A percentile compares a stretch with the other conserved stretches of the same genome.
These are phyloP conservation scores for Capsella bursapastoris DNA, from an alignment of 345 rosid genomes.

Conservation along the genomic window DNA sequence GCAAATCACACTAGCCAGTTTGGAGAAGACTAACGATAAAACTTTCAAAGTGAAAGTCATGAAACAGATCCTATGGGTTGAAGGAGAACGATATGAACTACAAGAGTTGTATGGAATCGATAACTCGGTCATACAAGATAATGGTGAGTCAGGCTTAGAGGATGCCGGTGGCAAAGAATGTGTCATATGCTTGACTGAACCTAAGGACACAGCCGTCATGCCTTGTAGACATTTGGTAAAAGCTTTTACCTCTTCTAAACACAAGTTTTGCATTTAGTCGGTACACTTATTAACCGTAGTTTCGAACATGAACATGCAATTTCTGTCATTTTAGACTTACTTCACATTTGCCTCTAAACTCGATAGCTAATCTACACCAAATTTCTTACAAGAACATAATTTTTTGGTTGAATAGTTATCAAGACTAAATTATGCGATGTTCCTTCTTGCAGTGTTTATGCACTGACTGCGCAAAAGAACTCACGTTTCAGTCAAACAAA, in stretches of 20 bases:
- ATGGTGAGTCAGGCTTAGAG: conserved; percentile 53
- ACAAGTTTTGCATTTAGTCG: not conserved
- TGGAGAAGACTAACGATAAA: conserved; percentile 58
- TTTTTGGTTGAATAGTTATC: conserved; percentile 11
- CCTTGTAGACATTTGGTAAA: conserved; percentile 96
- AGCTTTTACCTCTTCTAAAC: not conserved
- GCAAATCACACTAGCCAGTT: conserved; percentile 81
- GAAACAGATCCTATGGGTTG: conserved; percentile 83
- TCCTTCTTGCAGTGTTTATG: conserved; percentile 73
- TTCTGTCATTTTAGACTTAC: not conserved
- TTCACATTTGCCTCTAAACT: not conserved
- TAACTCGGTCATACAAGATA: conserved; percentile 48
- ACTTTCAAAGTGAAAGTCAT: conserved; percentile 71
- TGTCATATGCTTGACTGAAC: conserved; percentile 93
- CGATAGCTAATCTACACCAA: not conserved
- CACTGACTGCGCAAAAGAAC: conserved; percentile 75
- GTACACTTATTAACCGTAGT: not conserved
- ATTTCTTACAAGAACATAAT: conserved; percentile 4
- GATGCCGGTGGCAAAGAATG: conserved; percentile 80
- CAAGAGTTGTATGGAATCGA: conserved; percentile 80
- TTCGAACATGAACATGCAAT: not conserved
- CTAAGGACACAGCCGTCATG: conserved; percentile 81
- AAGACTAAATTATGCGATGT: conserved; percentile 28
- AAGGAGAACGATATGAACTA: conserved; percentile 77
- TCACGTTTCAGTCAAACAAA: conserved; percentile 81